These are phyloP conservation scores for Nelumbo lutea DNA, from an alignment of 164 flowering plant genomes.

Conservation along the genomic window DNA sequence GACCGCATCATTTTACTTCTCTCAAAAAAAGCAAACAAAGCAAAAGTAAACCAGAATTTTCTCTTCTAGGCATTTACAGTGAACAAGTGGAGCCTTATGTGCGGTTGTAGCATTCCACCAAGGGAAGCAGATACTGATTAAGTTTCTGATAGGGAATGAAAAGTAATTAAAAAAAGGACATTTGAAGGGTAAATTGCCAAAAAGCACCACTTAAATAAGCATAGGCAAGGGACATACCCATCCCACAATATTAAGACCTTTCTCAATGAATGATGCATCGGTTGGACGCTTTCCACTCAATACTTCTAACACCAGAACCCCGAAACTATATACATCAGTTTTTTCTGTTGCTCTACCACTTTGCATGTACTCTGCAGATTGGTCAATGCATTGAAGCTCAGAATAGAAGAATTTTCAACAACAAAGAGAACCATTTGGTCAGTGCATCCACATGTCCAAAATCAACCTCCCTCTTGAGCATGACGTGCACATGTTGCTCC, in stretches of 20 bases:
- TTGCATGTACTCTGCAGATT: slow-evolving; percentile 82
- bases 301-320: slow-evolving; percentile 86
- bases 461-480: slow-evolving; percentile 4
- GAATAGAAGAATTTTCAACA: neutral
- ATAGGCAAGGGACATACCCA: slow-evolving; percentile 59
- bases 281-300: slow-evolving; percentile 93
- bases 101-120: no score
- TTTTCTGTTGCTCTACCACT: slow-evolving; percentile 99
- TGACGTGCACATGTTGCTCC: no score
- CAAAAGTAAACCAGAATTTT: no score
- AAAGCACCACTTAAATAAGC: neutral
- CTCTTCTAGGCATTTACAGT: no score
- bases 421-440: neutral
- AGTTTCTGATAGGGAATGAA: neutral
- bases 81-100: no score
- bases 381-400: neutral
- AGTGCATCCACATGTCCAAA: neutral
- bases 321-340: slow-evolving; percentile 98
- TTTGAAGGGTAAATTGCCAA: neutral
- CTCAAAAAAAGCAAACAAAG: no score
- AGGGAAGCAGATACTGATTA: no score
- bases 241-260: slow-evolving; percentile 96
- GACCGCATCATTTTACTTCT: no score
- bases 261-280: slow-evolving; percentile 90
- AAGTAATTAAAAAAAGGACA: neutral